Evolutionary conservation across 345 rosid species (phyloP).

Genomic region (Heritiera fomes): DNA sequence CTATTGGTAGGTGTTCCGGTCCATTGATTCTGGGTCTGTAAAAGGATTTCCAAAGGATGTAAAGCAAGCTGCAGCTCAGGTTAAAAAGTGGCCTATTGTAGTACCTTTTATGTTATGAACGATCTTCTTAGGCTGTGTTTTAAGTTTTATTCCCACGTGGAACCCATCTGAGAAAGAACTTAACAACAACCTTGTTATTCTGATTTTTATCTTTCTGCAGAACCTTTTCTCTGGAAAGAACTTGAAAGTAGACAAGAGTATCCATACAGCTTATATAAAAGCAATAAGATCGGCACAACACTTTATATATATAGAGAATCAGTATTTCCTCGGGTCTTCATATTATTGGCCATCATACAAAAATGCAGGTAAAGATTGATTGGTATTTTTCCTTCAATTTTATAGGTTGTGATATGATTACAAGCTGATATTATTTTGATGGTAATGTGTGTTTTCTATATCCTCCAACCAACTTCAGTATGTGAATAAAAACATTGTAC

Average conservation of each 20-base stretch:
- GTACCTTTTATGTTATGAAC: neutral
- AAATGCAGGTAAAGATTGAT: constrained; percentile 53
- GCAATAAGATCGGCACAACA: constrained; percentile 79
- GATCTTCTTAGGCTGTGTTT: neutral
- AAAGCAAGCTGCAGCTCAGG: constrained; percentile 55
- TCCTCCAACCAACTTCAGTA: no score
- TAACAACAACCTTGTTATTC: neutral
- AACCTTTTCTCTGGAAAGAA: constrained; percentile 63
- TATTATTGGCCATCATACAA: constrained; percentile 67
- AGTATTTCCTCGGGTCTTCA: constrained; percentile 71
- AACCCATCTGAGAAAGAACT: neutral
- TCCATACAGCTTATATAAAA: constrained; percentile 63
- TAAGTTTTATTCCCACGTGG: neutral
- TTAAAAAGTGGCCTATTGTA: constrained; percentile 23
- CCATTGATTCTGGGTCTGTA: constrained; percentile 79
- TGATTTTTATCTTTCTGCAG: constrained; percentile 31
- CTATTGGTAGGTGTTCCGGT: constrained; percentile 54
- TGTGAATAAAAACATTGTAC: no score
- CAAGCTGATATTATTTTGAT: no score
- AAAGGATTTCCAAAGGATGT: constrained; percentile 60
- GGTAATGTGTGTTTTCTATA: no score
- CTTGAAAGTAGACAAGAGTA: constrained; percentile 67
- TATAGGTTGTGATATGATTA: constrained; percentile 1
- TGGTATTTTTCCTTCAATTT: neutral
- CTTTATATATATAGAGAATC: constrained; percentile 71